Evolutionary conservation across 768 basidiomycete genomes (phyloP).

Genomic region (Hericium alpestre): DNA sequence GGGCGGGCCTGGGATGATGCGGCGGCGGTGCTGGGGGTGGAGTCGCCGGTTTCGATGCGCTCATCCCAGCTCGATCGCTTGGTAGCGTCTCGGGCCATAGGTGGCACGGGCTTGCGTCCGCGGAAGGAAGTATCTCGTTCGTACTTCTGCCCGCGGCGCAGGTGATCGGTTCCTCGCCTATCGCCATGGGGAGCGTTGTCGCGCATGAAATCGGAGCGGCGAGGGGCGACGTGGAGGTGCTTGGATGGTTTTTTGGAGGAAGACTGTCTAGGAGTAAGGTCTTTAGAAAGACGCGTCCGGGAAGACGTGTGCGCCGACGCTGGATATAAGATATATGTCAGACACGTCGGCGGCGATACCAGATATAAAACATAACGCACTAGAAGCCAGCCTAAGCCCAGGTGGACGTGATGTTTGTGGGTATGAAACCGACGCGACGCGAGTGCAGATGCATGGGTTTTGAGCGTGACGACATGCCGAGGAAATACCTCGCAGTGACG

Average conservation of each 20-base stretch:
- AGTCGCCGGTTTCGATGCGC: background rate
- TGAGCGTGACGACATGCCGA: background rate
- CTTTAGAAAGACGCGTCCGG: constrained; percentile 12
- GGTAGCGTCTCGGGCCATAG: background rate
- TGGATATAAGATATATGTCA: background rate
- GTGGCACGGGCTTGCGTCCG: background rate
- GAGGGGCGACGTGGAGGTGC: constrained; percentile 8
- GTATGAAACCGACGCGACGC: too few relatives aligned
- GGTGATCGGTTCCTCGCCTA: background rate
- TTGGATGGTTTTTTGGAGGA: constrained; percentile 1
- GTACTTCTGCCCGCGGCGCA: background rate
- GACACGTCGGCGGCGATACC: background rate
- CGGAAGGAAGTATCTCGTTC: background rate
- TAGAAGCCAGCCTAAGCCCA: background rate
- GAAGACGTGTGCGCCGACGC: constrained; percentile 1
- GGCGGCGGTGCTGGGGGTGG: background rate
- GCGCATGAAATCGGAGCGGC: constrained; percentile 5
- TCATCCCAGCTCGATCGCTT: background rate
- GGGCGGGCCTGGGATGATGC: background rate
- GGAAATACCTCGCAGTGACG: background rate
- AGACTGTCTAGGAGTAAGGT: constrained; percentile 5
- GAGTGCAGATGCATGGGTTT: background rate
- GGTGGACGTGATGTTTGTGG: too few relatives aligned
- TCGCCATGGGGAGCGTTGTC: background rate
- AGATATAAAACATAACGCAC: background rate